Percentiles rank a stretch among this genome's conserved stretches.
These are phyloP conservation scores for Penicillium brevicompactum DNA, from an alignment of 2,329 filamentous ascomycete species.

Conservation along the genomic window DNA sequence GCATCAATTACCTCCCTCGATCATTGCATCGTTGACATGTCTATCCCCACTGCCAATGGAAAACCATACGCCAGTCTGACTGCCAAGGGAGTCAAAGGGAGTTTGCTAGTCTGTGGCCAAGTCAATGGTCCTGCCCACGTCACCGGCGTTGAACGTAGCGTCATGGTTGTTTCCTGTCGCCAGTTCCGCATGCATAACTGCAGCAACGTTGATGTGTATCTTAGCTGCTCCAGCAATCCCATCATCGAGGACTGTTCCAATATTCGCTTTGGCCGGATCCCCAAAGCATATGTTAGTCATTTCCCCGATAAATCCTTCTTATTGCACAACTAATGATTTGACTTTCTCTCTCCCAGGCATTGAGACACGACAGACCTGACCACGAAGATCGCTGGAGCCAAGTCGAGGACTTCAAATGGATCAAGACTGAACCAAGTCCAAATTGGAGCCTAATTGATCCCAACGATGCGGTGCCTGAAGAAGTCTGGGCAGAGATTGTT, in stretches of 20 bases:
- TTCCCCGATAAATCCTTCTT: neutral
- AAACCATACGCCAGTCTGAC: slow-evolving; percentile 70
- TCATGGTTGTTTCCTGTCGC: slow-evolving; percentile 77
- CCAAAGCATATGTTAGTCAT: slow-evolving; percentile 66
- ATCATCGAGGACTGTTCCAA: slow-evolving; percentile 88
- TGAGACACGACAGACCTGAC: slow-evolving; percentile 34
- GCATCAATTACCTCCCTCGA: slow-evolving; percentile 71
- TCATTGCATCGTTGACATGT: slow-evolving; percentile 79
- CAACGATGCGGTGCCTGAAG: slow-evolving; percentile 59
- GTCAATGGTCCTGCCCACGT: slow-evolving; percentile 82
- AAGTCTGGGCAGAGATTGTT: slow-evolving; percentile 70
- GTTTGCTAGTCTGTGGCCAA: slow-evolving; percentile 75
- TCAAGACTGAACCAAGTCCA: slow-evolving; percentile 80
- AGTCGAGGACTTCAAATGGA: slow-evolving; percentile 97
- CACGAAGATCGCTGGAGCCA: slow-evolving; percentile 76
- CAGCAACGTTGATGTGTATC: slow-evolving; percentile 76
- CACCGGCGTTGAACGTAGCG: slow-evolving; percentile 70
- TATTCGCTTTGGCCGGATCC: slow-evolving; percentile 78
- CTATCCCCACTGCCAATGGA: slow-evolving; percentile 59
- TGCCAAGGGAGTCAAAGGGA: slow-evolving; percentile 69
- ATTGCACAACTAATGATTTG: slow-evolving; percentile 2
- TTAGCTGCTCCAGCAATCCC: slow-evolving; percentile 78
- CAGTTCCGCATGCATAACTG: slow-evolving; percentile 95
- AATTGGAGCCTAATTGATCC: slow-evolving; percentile 77
- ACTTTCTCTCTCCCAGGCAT: slow-evolving; percentile 22